These are phyloP conservation scores for Trametes versicolor DNA, from an alignment of 1,284 basidiomycete species.

Conservation along the genomic window DNA sequence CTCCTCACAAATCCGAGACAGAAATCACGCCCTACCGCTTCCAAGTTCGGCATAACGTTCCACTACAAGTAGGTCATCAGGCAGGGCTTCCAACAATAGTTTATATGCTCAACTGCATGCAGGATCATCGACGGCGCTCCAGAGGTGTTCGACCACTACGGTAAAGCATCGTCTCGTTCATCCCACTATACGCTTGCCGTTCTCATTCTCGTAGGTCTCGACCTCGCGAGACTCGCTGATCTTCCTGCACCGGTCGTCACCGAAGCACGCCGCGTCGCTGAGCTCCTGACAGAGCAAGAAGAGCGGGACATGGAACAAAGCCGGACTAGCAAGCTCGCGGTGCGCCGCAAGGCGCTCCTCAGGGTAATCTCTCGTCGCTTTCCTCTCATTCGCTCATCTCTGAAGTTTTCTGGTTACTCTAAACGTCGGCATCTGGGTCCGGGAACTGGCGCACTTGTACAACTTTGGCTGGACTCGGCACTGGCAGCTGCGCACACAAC, in stretches of 20 bases:
- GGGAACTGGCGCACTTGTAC: not conserved
- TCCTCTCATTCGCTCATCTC: not conserved
- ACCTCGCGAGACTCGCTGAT: slow-evolving; percentile 86
- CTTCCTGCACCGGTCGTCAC: slow-evolving; percentile 74
- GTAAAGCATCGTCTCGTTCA: slow-evolving; percentile 45
- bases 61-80: slow-evolving; percentile 72
- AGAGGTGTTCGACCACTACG: slow-evolving; percentile 71
- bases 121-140: slow-evolving; percentile 76
- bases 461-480: slow-evolving; percentile 1
- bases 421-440: not conserved
- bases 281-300: slow-evolving; percentile 67
- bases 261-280: slow-evolving; percentile 71
- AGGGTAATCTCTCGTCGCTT: slow-evolving; percentile 54
- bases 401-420: slow-evolving; percentile 4
- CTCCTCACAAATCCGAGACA: slow-evolving; percentile 38
- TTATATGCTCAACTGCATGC: not conserved
- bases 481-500: slow-evolving; percentile 70
- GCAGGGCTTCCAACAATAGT: not conserved
- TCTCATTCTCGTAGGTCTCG: slow-evolving; percentile 66
- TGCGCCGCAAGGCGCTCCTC: slow-evolving; percentile 73
- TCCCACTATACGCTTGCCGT: not conserved
- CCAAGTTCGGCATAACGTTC: slow-evolving; percentile 76
- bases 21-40: slow-evolving; percentile 60
- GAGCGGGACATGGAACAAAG: slow-evolving; percentile 66
- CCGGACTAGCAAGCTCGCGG: slow-evolving; percentile 64